Conservation (phyloP, 2,329 filamentous ascomycete species). For the Pseudocercospora musae region DNA sequence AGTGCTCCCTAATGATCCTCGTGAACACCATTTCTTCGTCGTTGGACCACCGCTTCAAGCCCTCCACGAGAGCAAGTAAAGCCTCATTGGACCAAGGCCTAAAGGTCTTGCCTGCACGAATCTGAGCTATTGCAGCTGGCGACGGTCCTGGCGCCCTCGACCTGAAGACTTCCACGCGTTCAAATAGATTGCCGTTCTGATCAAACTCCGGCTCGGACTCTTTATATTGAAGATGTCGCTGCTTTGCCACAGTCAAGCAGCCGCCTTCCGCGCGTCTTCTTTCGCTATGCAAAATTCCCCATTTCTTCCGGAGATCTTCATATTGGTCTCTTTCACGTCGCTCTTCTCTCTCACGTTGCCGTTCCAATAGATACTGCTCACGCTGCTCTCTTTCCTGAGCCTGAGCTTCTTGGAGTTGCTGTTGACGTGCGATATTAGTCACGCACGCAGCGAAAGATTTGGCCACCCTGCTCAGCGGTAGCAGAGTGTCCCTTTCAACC, state of each 20-base stretch:
- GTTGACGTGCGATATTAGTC: background rate
- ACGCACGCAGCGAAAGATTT: slow-evolving; percentile 13
- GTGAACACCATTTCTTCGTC: slow-evolving; percentile 25
- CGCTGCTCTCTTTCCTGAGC: background rate
- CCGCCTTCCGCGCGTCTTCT: slow-evolving; percentile 20
- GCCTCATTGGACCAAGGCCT: slow-evolving; percentile 35
- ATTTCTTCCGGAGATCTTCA: slow-evolving; percentile 14
- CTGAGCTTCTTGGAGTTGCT: background rate
- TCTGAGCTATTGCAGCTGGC: slow-evolving; percentile 16
- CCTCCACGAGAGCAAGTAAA: slow-evolving; percentile 30
- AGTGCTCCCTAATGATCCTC: slow-evolving; percentile 28
- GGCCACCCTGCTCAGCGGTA: slow-evolving; percentile 17
- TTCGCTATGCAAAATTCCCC: slow-evolving; percentile 26
- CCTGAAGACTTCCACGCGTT: slow-evolving; percentile 38
- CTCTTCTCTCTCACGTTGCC: slow-evolving; percentile 2
- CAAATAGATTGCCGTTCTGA: slow-evolving; percentile 40
- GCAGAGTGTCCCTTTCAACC: slow-evolving; percentile 16
- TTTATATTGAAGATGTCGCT: slow-evolving; percentile 22
- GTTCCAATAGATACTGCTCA: slow-evolving; percentile 1
- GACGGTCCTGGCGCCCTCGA: slow-evolving; percentile 29
- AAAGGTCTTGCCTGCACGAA: slow-evolving; percentile 12
- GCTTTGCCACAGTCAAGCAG: slow-evolving; percentile 16
- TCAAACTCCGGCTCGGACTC: slow-evolving; percentile 31
- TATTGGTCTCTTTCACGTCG: slow-evolving; percentile 1
- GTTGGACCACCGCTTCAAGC: slow-evolving; percentile 26